These are phyloP conservation scores for Aureobasidium uvarum DNA, from an alignment of 2,329 filamentous ascomycete species.

Conservation along the genomic window DNA sequence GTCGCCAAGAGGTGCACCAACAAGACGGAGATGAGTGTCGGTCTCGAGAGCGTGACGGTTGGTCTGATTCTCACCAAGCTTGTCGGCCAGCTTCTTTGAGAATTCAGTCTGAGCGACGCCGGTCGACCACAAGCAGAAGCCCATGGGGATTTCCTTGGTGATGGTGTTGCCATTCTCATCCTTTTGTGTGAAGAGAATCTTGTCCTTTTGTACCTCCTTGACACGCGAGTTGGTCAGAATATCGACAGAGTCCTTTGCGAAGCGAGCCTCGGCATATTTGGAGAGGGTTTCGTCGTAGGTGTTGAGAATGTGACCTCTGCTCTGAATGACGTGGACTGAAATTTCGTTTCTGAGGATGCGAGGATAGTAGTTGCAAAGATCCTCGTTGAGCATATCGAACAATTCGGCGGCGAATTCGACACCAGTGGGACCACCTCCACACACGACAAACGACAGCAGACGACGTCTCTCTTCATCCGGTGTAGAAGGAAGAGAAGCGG, in stretches of 20 bases:
- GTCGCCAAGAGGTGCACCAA: conserved; percentile 84
- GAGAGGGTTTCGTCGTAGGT: conserved; percentile 96
- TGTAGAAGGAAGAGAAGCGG: conserved; percentile 89
- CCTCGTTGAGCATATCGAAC: conserved; percentile 94
- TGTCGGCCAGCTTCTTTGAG: conserved; percentile 70
- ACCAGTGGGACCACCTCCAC: conserved; percentile 90
- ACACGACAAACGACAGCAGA: conserved; percentile 91
- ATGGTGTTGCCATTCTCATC: conserved; percentile 67
- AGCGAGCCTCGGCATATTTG: conserved; percentile 85
- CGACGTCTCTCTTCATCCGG: conserved; percentile 81
- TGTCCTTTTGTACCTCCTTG: conserved; percentile 79
- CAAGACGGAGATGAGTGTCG: conserved; percentile 85
- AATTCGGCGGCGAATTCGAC: conserved; percentile 97
- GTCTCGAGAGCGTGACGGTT: conserved; percentile 93
- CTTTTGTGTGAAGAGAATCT: conserved; percentile 86
- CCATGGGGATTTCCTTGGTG: conserved; percentile 92
- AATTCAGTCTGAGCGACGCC: conserved; percentile 85
- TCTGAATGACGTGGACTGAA: conserved; percentile 95
- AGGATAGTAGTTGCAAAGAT: conserved; percentile 79
- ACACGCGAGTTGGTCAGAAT: conserved; percentile 92
- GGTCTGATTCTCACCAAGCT: conserved; percentile 69
- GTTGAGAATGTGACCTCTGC: conserved; percentile 90
- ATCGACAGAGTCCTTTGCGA: conserved; percentile 86
- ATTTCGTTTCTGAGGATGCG: conserved; percentile 93
- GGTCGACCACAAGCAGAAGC: conserved; percentile 97